These are phyloP conservation scores for Cladosporium colombiae DNA, from an alignment of 2,329 filamentous ascomycete genomes.

Conservation along the genomic window DNA sequence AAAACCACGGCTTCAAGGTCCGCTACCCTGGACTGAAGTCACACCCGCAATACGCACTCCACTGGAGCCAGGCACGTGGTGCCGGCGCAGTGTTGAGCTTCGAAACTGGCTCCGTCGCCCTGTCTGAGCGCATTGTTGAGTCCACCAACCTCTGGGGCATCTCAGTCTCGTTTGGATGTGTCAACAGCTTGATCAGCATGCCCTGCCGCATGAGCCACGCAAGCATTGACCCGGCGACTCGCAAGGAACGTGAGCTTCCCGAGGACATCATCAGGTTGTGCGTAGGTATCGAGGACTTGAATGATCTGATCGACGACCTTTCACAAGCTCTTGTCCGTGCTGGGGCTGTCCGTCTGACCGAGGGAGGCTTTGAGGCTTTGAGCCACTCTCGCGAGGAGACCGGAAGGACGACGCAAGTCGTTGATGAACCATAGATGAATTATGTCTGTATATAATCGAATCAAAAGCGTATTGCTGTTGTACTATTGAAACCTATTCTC, in stretches of 20 bases:
- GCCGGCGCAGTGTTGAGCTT: conserved; percentile 94
- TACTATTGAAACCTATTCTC: background rate
- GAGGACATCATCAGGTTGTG: conserved; percentile 96
- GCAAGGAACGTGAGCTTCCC: conserved; percentile 84
- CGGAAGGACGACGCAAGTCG: conserved; percentile 36
- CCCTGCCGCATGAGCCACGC: conserved; percentile 99
- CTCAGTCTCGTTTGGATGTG: conserved; percentile 95
- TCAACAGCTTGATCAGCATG: conserved; percentile 99
- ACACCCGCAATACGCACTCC: conserved; percentile 93
- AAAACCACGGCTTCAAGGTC: conserved; percentile 87
- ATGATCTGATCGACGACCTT: conserved; percentile 91
- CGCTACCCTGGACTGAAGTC: conserved; percentile 92
- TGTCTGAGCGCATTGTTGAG: conserved; percentile 93
- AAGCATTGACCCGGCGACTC: conserved; percentile 93
- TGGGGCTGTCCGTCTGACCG: conserved; percentile 82
- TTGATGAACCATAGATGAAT: conserved; percentile 34
- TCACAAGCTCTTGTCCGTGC: conserved; percentile 90
- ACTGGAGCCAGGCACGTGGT: conserved; percentile 92
- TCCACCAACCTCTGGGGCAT: conserved; percentile 90
- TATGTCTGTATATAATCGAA: conserved; percentile 1
- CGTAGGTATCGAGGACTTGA: conserved; percentile 90
- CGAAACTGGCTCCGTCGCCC: conserved; percentile 81
- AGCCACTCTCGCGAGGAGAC: conserved; percentile 33
- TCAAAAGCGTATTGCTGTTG: conserved; percentile 1
- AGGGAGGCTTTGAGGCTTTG: conserved; percentile 75